Base-by-base conservation (phyloP, 768 basidiomycete genomes). In the Lentinus tigrinus region DNA sequence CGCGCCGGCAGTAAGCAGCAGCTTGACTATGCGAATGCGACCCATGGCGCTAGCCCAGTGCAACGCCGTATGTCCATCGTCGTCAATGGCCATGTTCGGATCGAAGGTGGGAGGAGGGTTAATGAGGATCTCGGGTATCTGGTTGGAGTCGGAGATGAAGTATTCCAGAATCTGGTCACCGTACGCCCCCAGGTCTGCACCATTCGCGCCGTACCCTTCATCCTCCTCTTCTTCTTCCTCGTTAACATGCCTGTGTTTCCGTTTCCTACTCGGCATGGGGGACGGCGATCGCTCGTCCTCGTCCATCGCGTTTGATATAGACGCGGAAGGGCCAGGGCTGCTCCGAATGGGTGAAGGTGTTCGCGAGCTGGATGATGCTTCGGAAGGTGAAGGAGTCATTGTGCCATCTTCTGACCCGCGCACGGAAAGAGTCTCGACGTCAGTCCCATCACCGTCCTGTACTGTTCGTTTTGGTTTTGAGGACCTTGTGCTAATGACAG, bases 11-110 rank as follows among this genome's bases (percentile, higher is more conserved):
- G 93, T 89, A 40, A 99, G 80, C 26, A 99, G 81, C 8, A 98
- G 80, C 70, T 98, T 98, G 66, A 98, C 94, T 60, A 98, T 89
- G 34, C 96, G 87, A 54, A 98, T 87, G 40, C 97, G 89, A 28
- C 97, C 97, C 96, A 99, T 98, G 11, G 97, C 97, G 67, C 93
- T 95, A 3, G 95, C 96, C 97, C 97, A 99, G 65, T 99, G 97
- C 14, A 99, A 76, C 21, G 97, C 86, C 0, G 95, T 97, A 70
- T 99, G 97, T 0, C 93, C 94, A 69, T 99, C 97, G 62, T 98
- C 97, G 75, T 99, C 97, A 60, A 99, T 98, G 34, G 89, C 86
- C 78, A 95, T 90, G 67, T 98, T 94, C 13, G 97, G 87, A 71
- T 98, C 94, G 70, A 97, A 95, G 73, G 97, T 91, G 39, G 82